Evolutionary conservation across 306 rosid species (phyloP).

Genomic region (Dicorynia guianensis): DNA sequence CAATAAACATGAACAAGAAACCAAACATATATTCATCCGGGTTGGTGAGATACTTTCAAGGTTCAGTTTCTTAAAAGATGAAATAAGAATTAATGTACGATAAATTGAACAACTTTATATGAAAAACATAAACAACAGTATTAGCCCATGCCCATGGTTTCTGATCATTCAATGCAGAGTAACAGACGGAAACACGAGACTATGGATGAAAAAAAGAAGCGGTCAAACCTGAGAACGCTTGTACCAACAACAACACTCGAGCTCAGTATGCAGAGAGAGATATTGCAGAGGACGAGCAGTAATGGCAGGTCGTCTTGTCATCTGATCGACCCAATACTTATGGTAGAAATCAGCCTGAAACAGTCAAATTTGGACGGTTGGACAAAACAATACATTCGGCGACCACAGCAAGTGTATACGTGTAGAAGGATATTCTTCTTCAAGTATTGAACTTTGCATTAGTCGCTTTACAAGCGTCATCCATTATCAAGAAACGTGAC

Average conservation of each 20-base stretch:
- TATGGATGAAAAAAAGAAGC: background rate
- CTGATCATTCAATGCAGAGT: background rate
- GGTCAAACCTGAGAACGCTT: slow-evolving; percentile 24
- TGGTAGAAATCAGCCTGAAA: background rate
- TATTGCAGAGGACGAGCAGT: background rate
- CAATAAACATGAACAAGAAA: background rate
- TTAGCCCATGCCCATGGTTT: background rate
- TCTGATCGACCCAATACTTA: background rate
- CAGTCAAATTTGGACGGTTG: slow-evolving; percentile 3
- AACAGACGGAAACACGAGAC: background rate
- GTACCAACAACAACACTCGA: background rate
- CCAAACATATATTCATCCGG: background rate
- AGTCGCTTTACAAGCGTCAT: too few species aligned
- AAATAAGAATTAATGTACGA: background rate
- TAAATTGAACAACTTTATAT: background rate
- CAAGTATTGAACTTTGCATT: too few species aligned
- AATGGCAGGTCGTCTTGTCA: background rate
- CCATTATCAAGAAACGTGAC: too few species aligned
- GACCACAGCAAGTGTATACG: background rate
- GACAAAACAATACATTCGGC: background rate
- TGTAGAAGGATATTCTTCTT: too few species aligned
- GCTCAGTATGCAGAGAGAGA: background rate
- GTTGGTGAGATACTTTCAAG: background rate
- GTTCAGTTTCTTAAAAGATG: background rate
- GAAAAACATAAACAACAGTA: background rate